A percentile compares a stretch with the other conserved stretches of the same genome.
phyloP scores from a whole-genome alignment of 2,329 filamentous ascomycete genomes.

The Nemania bipapillata region DNA sequence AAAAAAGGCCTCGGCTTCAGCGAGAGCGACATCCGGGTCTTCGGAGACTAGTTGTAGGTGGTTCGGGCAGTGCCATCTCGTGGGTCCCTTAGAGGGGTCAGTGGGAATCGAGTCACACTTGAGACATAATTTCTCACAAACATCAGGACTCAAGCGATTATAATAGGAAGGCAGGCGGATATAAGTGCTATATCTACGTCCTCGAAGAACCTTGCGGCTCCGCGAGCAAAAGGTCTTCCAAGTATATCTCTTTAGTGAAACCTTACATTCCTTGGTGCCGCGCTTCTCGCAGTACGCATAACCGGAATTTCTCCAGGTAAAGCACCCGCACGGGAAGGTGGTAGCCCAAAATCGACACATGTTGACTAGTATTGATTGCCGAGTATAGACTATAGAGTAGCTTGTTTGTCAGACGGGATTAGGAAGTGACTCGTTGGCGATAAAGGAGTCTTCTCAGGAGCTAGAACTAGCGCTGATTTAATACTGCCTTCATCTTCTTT shows the following conservation, averaged over 20 bases:
- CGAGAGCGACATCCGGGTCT: neutral
- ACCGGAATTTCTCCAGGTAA: constrained; percentile 26
- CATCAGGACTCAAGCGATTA: neutral
- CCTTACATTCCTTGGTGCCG: constrained; percentile 9
- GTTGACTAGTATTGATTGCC: neutral
- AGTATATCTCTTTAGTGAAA: neutral
- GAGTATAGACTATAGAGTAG: neutral
- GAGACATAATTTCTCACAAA: constrained; percentile 17
- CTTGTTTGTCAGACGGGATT: neutral
- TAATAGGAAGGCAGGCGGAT: constrained; percentile 30
- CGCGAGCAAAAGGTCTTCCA: constrained; percentile 37
- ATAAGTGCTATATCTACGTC: constrained; percentile 1
- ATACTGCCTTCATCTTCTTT: neutral
- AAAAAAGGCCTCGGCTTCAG: constrained; percentile 11
- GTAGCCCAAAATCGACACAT: constrained; percentile 22
- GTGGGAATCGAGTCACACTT: constrained; percentile 32
- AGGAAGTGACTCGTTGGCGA: neutral
- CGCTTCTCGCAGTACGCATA: constrained; percentile 32
- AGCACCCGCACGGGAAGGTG: constrained; percentile 34
- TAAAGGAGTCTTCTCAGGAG: neutral
- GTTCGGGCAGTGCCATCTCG: constrained; percentile 13
- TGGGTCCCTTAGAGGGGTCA: constrained; percentile 8
- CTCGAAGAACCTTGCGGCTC: constrained; percentile 21
- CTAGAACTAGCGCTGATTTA: neutral
- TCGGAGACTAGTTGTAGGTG: constrained; percentile 10